Base-by-base conservation (phyloP, 2,329 filamentous ascomycete species). In the Albifimbria verrucaria region DNA sequence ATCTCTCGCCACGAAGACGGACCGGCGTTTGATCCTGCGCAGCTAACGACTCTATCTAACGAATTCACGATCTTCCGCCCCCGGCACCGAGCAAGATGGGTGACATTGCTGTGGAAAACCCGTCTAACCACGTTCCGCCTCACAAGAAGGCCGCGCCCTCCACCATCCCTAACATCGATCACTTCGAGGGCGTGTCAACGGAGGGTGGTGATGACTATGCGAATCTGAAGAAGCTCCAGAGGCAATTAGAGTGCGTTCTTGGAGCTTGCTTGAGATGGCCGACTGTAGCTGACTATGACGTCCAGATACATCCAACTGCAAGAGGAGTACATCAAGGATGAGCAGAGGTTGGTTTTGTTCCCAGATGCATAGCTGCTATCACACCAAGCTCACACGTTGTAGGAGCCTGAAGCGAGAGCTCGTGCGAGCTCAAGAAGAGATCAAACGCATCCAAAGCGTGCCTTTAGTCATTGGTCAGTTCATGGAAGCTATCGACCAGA, bases 271-370 rank as follows among this genome's bases (percentile, higher is more conserved):
- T 26, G 39, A 49, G 21, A 28, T 23, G 44, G 17, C 54, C 51
- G 42, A 47, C 55, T 62, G 43, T 39, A 12, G 32, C 59, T 59
- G 55, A 52, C 49, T 42, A 68, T 73, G 58, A 58, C 52, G 28
- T 52, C 59, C 63, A 91, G 88, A 72, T 90, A 96, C 73, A 96
- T 97, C 71, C 91, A 97, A 75, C 82, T 99, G 64, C 94, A 99
- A 77, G 94, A 99, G 76, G 94, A 99, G 72, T 99, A 99, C 75
- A 99, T 99, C 85, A 99, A 99, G 79, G 94, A 99, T 85, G 94
- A 99, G 80, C 94, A 99, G 78, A 87, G 90, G 88, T 89, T 74
- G 52, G 69, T 55, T 39, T 51, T 36, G 9, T 24, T 5, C 18
- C 12, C 44, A 7, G 2, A 10, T 20, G 4, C 2, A 17, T 5